A percentile compares a stretch with the other conserved stretches of the same genome.
These are phyloP conservation scores for Mortierella sp. DNA, from an alignment of 371 early-diverging fungal genomes.

Conservation along the genomic window DNA sequence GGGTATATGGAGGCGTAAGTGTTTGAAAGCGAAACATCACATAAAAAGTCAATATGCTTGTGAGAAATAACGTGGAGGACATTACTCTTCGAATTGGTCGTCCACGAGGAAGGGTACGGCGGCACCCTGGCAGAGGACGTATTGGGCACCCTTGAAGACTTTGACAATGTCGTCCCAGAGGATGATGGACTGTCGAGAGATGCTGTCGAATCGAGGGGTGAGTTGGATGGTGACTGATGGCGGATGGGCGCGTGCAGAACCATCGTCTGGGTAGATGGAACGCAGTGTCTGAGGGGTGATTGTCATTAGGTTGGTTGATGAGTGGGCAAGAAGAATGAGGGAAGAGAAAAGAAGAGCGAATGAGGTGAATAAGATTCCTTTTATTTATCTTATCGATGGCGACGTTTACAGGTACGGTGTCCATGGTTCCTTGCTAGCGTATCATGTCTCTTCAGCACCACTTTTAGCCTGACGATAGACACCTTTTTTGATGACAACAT, in stretches of 20 bases:
- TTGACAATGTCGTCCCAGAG: not conserved
- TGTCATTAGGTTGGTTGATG: not conserved
- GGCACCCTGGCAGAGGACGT: not conserved
- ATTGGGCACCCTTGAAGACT: not conserved
- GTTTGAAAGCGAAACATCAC: not conserved
- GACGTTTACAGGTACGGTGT: not conserved
- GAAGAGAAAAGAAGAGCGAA: not conserved
- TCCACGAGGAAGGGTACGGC: not conserved
- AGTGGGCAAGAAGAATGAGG: not conserved
- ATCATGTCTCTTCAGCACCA: not conserved
- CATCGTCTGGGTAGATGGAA: not conserved
- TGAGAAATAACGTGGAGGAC: not conserved
- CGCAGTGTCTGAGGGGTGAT: not conserved
- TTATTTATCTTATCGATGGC: not conserved
- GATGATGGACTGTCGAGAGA: not conserved
- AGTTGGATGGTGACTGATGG: not conserved
- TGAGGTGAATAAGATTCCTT: not conserved
- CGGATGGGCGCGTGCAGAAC: not conserved
- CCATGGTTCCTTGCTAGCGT: not conserved
- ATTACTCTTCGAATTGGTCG: slow-evolving; percentile 4
- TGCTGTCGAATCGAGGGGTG: slow-evolving; percentile 10
- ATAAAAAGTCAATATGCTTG: not conserved
- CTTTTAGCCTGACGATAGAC: slow-evolving; percentile 4
- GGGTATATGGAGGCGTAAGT: too few relatives aligned
- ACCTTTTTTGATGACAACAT: not conserved